A percentile compares a stretch with the other conserved stretches of the same genome.
These are phyloP conservation scores for Acer campestre DNA, from an alignment of 345 rosid genomes.

Conservation along the genomic window DNA sequence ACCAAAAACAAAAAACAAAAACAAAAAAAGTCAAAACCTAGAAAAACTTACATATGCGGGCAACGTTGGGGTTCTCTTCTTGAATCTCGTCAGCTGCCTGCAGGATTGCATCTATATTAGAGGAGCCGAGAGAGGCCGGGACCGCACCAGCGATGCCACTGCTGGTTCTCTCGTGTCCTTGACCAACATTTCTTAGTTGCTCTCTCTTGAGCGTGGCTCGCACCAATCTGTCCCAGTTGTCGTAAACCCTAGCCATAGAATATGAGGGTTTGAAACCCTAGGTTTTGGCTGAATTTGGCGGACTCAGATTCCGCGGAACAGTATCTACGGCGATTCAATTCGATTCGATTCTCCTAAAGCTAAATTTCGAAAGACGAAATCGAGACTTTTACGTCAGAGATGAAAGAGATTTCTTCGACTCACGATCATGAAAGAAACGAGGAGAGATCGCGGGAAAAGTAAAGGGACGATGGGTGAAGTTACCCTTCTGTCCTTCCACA, in stretches of 20 bases:
- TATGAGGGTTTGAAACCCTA: conserved; percentile 23
- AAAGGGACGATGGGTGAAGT: background rate
- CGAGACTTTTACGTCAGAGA: background rate
- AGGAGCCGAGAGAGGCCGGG: conserved; percentile 81
- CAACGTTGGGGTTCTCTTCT: conserved; percentile 71
- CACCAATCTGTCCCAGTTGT: conserved; percentile 86
- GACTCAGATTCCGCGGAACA: background rate
- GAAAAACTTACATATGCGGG: conserved; percentile 68
- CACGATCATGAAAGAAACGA: background rate
- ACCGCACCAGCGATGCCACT: conserved; percentile 87
- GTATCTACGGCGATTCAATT: background rate
- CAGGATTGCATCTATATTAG: conserved; percentile 83
- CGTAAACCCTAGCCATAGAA: conserved; percentile 65
- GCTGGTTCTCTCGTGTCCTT: conserved; percentile 52
- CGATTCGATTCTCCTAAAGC: background rate
- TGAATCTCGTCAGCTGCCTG: conserved; percentile 98
- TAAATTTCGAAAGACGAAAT: background rate
- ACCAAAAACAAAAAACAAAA: background rate
- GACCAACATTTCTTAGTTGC: conserved; percentile 66
- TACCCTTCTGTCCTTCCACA: conserved; percentile 1
- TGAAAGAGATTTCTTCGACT: background rate
- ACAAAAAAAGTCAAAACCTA: background rate
- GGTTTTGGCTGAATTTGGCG: background rate
- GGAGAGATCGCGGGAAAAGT: conserved; percentile 20
- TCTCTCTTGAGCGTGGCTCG: conserved; percentile 86